Evolutionary conservation across 1,139 yeast genomes (phyloP).

Genomic region (Hyphopichia fennica): DNA sequence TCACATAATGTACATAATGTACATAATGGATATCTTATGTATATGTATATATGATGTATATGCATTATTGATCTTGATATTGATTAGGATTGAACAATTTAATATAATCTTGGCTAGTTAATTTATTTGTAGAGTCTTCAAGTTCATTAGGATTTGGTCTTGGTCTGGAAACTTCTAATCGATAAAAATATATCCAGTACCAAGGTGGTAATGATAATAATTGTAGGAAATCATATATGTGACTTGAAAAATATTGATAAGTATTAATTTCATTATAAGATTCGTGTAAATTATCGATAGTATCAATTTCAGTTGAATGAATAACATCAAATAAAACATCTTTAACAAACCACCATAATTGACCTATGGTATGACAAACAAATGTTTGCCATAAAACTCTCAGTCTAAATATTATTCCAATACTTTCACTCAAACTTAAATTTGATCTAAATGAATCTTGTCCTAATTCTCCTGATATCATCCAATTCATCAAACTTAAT

Average conservation of each 20-base stretch:
- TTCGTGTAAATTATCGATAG: slow-evolving; percentile 12
- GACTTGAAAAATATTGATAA: slow-evolving; percentile 11
- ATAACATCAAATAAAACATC: slow-evolving; percentile 20
- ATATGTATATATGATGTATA: no score
- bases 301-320: slow-evolving; percentile 19
- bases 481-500: slow-evolving; percentile 18
- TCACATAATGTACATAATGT: no score
- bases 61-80: no score
- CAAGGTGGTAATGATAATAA: slow-evolving; percentile 39
- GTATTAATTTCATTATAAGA: slow-evolving; percentile 10
- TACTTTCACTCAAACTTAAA: not conserved
- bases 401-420: slow-evolving; percentile 8
- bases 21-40: no score
- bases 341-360: slow-evolving; percentile 40
- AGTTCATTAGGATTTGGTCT: not conserved
- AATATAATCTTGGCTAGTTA: not conserved
- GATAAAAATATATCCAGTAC: slow-evolving; percentile 29
- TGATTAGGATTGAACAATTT: not conserved
- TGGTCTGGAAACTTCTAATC: not conserved
- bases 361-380: slow-evolving; percentile 27
- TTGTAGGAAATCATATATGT: slow-evolving; percentile 9
- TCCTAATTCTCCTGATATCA: slow-evolving; percentile 9
- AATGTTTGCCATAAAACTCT: slow-evolving; percentile 18
- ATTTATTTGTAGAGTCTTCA: not conserved
- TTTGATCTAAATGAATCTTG: slow-evolving; percentile 1